Conservation (phyloP, 2,329 filamentous ascomycete species). For the Plenodomus tracheiphilus region DNA sequence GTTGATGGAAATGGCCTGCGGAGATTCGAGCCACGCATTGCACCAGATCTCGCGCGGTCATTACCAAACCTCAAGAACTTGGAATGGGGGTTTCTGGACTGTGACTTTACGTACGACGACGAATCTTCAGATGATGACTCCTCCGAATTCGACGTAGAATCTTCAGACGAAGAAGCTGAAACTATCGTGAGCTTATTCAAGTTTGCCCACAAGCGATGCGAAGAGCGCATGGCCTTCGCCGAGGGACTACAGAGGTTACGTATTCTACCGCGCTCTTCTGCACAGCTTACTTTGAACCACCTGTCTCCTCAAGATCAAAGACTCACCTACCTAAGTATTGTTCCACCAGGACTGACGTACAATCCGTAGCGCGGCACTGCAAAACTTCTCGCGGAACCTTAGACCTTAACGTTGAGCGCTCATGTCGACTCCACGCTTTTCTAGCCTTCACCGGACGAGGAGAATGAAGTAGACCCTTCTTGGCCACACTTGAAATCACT, state of each 20-base stretch:
- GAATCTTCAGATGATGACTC: slow-evolving; percentile 6
- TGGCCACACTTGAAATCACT: slow-evolving; percentile 15
- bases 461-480: slow-evolving; percentile 1
- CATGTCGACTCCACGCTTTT: slow-evolving; percentile 16
- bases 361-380: slow-evolving; percentile 14
- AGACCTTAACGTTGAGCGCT: slow-evolving; percentile 10
- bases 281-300: slow-evolving; percentile 7
- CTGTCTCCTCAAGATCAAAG: slow-evolving; percentile 5
- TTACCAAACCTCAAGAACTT: slow-evolving; percentile 5
- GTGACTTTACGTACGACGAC: slow-evolving; percentile 1
- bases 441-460: slow-evolving; percentile 11
- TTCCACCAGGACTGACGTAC: slow-evolving; percentile 6
- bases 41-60: slow-evolving; percentile 1
- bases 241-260: too few species aligned
- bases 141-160: slow-evolving; percentile 3
- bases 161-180: slow-evolving; percentile 1
- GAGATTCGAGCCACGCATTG: slow-evolving; percentile 6
- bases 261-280: too few species aligned
- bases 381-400: slow-evolving; percentile 12
- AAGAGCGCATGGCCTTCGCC: too few species aligned
- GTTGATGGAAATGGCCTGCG: not conserved
- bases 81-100: slow-evolving; percentile 6
- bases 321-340: slow-evolving; percentile 2
- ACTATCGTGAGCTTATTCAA: slow-evolving; percentile 1
- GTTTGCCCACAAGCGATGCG: slow-evolving; percentile 5